Evolutionary conservation across 495 filamentous ascomycete genomes (phyloP).

Genomic region (Paragyromitra xinjiangensis): DNA sequence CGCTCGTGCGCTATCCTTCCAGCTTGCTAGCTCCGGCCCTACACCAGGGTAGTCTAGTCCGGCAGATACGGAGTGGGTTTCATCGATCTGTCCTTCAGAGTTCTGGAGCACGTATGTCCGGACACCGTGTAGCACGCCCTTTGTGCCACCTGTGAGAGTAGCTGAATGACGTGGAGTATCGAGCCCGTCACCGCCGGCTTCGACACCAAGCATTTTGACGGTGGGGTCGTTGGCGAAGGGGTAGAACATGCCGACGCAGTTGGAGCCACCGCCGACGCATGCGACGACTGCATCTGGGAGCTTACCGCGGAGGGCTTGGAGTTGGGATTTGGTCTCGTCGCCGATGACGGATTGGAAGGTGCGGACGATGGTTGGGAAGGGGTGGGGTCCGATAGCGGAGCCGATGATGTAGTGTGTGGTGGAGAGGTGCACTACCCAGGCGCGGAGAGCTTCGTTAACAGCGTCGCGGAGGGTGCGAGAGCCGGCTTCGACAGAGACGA

Average conservation of each 20-base stretch:
- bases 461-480: slow-evolving; percentile 84
- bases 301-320: slow-evolving; percentile 80
- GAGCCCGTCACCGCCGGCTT: slow-evolving; percentile 95
- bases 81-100: slow-evolving; percentile 86
- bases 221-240: slow-evolving; percentile 85
- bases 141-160: slow-evolving; percentile 83
- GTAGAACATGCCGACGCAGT: slow-evolving; percentile 79
- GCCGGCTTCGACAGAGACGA: slow-evolving; percentile 87
- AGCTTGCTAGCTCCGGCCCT: slow-evolving; percentile 85
- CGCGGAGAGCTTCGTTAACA: slow-evolving; percentile 90
- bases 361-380: slow-evolving; percentile 93
- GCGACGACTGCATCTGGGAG: slow-evolving; percentile 95
- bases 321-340: slow-evolving; percentile 88
- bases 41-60: slow-evolving; percentile 98
- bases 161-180: slow-evolving; percentile 87
- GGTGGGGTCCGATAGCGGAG: slow-evolving; percentile 92
- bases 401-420: slow-evolving; percentile 98
- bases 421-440: slow-evolving; percentile 84
- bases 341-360: slow-evolving; percentile 96
- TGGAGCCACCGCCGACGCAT: slow-evolving; percentile 89
- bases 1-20: slow-evolving; percentile 89
- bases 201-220: slow-evolving; percentile 90
- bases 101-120: slow-evolving; percentile 95
- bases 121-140: slow-evolving; percentile 94
- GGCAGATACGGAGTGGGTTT: slow-evolving; percentile 96